Evolutionary conservation across 805 yeast genomes (phyloP), one percentile per base, ranked within the genome.

Genomic region (Lachancea fermentati): DNA sequence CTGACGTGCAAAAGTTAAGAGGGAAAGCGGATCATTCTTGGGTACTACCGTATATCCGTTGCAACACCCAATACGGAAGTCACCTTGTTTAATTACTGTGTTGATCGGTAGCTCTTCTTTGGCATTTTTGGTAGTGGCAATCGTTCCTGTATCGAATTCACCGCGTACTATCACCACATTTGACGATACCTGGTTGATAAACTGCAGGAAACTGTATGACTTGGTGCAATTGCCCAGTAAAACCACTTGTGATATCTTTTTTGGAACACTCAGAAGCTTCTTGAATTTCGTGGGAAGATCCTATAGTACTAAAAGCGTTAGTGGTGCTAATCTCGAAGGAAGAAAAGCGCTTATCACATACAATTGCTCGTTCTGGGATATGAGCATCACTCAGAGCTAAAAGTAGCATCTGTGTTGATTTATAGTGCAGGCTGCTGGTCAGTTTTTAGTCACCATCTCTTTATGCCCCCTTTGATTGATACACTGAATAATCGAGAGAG

Each of bases 321-420:
- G 49, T 47, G 25, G 18, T 24, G 16, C 14, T 14, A 19, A 9
- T 16, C 19, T 12, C 19, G 24, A 13, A 19, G 29, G 29, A n/a
- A 18, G 9, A 17, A 19, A 30, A 25, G 19, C 4, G 19, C 11
- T 13, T 11, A 16, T 3, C 14, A 13, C 78, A 48, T 58, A 70
- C 89, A 19, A 76, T 69, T 7, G 91, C 85, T 49, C 96, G 69
- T 42, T 86, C 88, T 1, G 98, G 98, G 24, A 91, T 83, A 60
- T 81, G 87, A 2, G 91, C 71, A 58, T 91, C 97, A 7, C 96
- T 95, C 47, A 91, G 77, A 2, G 94, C 94, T 32, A 91, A 67
- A 17, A 82, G 67, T 33, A 84, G 69, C 93, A 84, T 83, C 7
- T 16, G 34, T 14, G 26, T 24, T 7, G 6, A 12, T 19, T 12